Evolutionary conservation across 108 stramenopile genomes (phyloP), one percentile per base, ranked within the genome.

Genomic region (Fragilariopsis cylindrus): DNA sequence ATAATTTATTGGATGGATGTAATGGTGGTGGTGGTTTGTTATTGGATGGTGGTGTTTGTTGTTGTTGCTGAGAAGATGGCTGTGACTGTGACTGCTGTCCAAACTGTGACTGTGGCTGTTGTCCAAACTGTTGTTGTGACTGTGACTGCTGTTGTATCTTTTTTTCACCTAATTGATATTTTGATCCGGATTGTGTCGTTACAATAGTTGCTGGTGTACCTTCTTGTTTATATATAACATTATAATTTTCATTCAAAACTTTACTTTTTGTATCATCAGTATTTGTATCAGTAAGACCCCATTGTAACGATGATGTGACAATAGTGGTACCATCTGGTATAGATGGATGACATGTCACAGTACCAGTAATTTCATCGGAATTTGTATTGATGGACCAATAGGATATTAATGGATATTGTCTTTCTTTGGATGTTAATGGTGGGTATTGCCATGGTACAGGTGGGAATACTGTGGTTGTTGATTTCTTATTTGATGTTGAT

Each of bases 301-400:
- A 30, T 30, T 30, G 30, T 12, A 62, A 18, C 19, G 30, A 30
- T 30, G 62, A 63, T 16, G 70, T 71, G 16, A 58, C 57, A 40
- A 57, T 71, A 4, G 55, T 55, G 56, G 57, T 57, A 3, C 78
- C 45, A 81, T 54, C 15, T 73, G 76, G 15, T 72, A 83, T 6
- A 76, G 83, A 55, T 79, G 82, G 69, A 83, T 87, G 70, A 41
- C 45, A 19, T 5, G 18, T 6, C 0, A 58, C 70, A 9, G 56
- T 49, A 3, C 48, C 67, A 41, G 45, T 68, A 48, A 68, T 7
- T 50, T 68, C 67, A 18, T 48, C 67, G 1, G 67, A 45, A 44
- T 68, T 68, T 41, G 19, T 30, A 50, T 68, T 50, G 8, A 68
- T 45, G 21, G 49, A 16, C 67, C 67, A 68, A 52, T 68, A 50